Base-by-base conservation (phyloP, 192 early-diverging fungal species). In the Funneliformis mosseae region DNA sequence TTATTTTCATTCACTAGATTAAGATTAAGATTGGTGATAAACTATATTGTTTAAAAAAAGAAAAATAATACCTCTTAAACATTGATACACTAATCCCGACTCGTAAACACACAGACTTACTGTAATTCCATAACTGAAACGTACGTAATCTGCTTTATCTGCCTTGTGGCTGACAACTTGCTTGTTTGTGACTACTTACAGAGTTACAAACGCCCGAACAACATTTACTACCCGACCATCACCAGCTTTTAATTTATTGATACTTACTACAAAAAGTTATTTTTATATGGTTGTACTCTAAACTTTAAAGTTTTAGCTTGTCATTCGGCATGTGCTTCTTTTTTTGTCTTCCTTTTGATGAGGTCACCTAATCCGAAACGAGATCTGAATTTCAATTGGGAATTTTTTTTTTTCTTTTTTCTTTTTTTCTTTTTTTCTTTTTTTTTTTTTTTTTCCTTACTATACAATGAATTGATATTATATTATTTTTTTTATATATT, bases 71-170 rank as follows among this genome's bases (percentile, higher is more conserved):
- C 63, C 11, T 66, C 11, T 28, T 66, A 11, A 28, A 59, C 12
- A 18, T 21, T 61, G 59, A 61, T 61, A 61, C 59, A n/a, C 59
- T n/a, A 12, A 67, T 12, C 33, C 14, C 10, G 16, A 67, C 27
- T 27, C 16, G 11, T 11, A 67, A 33, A 33, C 25, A 67, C 64
- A 66, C 25, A 33, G 27, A 66, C 64, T 62, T 33, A 12, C n/a
- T 64, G 27, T 12, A 64, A 23, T 11, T 66, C 8, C 33, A 60
- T 1, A 18, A 7, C 16, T 3, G 16, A 61, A n/a, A 61, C 59
- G 25, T 67, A 67, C 64, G 64, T 67, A 67, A 67, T 67, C 64
- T 67, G 10, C 64, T 67, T 66, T 67, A 67, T 67, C 64, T 67
- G 25, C 11, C 28, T 67, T 67, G 64, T 67, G 64, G 64, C 64